Base-by-base conservation (phyloP, 306 rosid genomes). In the Datisca glomerata region DNA sequence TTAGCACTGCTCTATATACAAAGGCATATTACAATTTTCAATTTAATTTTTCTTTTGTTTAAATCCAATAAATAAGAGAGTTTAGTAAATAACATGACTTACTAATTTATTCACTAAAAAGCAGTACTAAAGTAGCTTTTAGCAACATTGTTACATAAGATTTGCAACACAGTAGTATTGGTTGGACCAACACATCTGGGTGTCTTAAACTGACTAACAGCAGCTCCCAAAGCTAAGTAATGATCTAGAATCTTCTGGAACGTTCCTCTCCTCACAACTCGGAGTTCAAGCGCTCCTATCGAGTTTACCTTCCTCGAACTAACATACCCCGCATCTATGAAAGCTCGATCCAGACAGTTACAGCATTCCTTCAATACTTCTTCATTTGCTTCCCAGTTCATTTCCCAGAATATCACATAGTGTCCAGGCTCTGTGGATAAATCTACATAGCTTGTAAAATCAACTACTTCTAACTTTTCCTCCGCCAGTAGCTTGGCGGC, bases 401-500 rank as follows among this genome's bases (percentile, higher is more conserved):
- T 43, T 64, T 84, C 98, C 92, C 77, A 80, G 43, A 77, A 80
- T 14, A 91, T 73, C 2, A 91, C 96, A 57, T 91, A 91, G 74
- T 75, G 92, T 0, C 94, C 98, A 5, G 87, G 96, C 1, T 84
- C 76, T 3, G 43, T 64, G 47, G 92, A 75, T 16, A 57, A 1
- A 32, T 84, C 94, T 5, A 64, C 75, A 27, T 70, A 43, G 61
- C 96, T 84, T 12, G 94, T 61, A 67, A 73, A 91, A 35, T 91
- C 98, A 45, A 89, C 65, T 12, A 84, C 70, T 22, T 89, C 98
- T 16, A 70, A 22, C 48, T 89, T 77, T 21, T 80, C 86, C 13
- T 47, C 85, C 2, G 82, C 78, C 28, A 84, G 45, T 4, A 70
- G 16, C 36, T 60, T 65, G 0, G 70, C 67, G 3, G 92, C 92